phyloP scores from a whole-genome alignment of 2,329 filamentous ascomycete species.

The Cercospora sojina region DNA sequence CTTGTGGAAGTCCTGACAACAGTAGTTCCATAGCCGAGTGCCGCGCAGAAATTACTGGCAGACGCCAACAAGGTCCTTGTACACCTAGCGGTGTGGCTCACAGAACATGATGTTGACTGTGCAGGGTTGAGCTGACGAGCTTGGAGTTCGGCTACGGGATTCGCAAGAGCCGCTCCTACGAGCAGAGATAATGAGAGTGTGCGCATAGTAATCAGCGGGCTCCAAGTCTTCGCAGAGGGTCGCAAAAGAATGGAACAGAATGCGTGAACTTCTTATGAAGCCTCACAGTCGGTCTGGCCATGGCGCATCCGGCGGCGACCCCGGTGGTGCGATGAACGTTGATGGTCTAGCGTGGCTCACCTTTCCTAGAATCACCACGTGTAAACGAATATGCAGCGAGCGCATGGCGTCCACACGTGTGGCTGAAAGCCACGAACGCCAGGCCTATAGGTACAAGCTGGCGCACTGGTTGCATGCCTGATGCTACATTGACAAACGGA shows the following conservation, averaged over 20 bases:
- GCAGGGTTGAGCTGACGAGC: not conserved
- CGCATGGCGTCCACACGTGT: not conserved
- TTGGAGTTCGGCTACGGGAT: slow-evolving; percentile 1
- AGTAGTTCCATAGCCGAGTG: not conserved
- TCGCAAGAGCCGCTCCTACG: not conserved
- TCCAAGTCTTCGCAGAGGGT: not conserved
- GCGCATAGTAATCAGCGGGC: not conserved
- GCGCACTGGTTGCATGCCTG: not conserved
- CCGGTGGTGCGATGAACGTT: slow-evolving; percentile 1
- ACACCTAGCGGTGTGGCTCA: not conserved
- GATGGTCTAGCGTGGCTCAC: not conserved
- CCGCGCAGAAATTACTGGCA: not conserved
- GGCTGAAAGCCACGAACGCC: slow-evolving; percentile 2
- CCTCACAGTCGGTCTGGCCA: not conserved
- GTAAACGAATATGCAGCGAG: not conserved
- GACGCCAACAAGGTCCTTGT: not conserved
- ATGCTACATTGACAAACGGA: not conserved
- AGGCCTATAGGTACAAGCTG: not conserved
- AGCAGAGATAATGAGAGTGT: not conserved
- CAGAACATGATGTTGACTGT: slow-evolving; percentile 1
- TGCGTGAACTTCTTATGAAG: not conserved
- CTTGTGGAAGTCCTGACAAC: not conserved
- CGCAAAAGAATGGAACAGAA: not conserved
- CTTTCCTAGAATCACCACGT: not conserved
- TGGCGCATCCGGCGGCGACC: not conserved